These are phyloP conservation scores for Scopulariopsis brevicaulis DNA, from an alignment of 2,329 filamentous ascomycete species.

Conservation along the genomic window DNA sequence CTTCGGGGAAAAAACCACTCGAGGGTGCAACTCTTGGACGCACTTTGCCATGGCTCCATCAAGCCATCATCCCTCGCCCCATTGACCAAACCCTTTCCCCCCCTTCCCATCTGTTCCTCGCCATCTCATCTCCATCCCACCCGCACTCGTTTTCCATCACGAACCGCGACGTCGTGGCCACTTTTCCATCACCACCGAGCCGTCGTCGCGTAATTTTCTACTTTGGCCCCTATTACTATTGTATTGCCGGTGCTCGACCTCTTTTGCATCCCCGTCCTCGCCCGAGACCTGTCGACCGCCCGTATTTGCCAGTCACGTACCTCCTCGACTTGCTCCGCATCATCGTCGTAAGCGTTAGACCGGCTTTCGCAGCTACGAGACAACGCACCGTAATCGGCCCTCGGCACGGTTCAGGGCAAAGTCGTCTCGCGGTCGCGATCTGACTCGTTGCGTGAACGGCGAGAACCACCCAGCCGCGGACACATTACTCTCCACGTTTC, in stretches of 20 bases:
- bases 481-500: background rate
- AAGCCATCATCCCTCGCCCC: slow-evolving; percentile 5
- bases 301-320: background rate
- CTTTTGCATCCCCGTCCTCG: background rate
- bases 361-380: background rate
- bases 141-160: background rate
- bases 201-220: background rate
- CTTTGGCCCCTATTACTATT: background rate
- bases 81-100: slow-evolving; percentile 2
- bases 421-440: background rate
- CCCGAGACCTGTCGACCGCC: background rate
- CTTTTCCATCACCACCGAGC: slow-evolving; percentile 3
- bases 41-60: slow-evolving; percentile 4
- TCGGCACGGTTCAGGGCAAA: background rate
- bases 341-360: background rate
- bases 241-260: background rate
- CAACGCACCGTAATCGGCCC: background rate
- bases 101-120: background rate
- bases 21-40: slow-evolving; percentile 4
- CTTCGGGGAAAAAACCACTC: slow-evolving; percentile 3
- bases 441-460: background rate
- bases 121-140: background rate
- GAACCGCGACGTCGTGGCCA: background rate
- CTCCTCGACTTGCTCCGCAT: background rate
- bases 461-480: background rate